A percentile compares a stretch with the other conserved stretches of the same genome.
Conservation (phyloP, 2,329 filamentous ascomycete genomes). For the Sporothrix curviconia region DNA sequence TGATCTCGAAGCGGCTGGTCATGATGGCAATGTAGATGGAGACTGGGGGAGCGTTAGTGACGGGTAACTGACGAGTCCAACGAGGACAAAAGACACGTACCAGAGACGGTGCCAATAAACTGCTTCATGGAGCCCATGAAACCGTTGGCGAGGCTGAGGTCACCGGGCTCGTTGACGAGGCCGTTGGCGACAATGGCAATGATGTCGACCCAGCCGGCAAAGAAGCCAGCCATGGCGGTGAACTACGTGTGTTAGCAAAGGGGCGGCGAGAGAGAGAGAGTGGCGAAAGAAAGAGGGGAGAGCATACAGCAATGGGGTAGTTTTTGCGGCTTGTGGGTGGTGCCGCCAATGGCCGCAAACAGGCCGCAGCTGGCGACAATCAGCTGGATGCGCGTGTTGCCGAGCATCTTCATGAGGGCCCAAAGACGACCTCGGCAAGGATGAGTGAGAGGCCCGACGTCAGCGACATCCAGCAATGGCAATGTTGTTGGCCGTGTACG, state of each 20-base stretch:
- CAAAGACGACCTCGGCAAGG: conserved; percentile 11
- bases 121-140: conserved; percentile 16
- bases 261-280: no score
- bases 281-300: no score
- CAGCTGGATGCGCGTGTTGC: conserved; percentile 11
- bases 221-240: conserved; percentile 15
- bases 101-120: conserved; percentile 12
- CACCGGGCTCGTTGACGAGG: conserved; percentile 15
- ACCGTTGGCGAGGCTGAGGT: conserved; percentile 16
- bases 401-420: conserved; percentile 7
- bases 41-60: no score
- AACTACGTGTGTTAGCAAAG: no score
- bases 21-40: conserved; percentile 15
- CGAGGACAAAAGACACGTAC: no score
- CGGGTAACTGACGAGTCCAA: no score
- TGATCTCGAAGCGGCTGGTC: conserved; percentile 6
- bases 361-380: conserved; percentile 5
- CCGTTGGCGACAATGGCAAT: conserved; percentile 14
- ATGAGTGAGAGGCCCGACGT: conserved; percentile 6
- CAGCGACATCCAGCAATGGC: conserved; percentile 12
- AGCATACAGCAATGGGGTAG: conserved; percentile 6
- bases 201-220: conserved; percentile 16
- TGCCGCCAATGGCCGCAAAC: conserved; percentile 12
- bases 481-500: conserved; percentile 21
- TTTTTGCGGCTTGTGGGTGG: conserved; percentile 10